Evolutionary conservation across 192 early-diverging fungal genomes (phyloP), one percentile per base, ranked within the genome.

Genomic region (Entomortierella chlamydospora): DNA sequence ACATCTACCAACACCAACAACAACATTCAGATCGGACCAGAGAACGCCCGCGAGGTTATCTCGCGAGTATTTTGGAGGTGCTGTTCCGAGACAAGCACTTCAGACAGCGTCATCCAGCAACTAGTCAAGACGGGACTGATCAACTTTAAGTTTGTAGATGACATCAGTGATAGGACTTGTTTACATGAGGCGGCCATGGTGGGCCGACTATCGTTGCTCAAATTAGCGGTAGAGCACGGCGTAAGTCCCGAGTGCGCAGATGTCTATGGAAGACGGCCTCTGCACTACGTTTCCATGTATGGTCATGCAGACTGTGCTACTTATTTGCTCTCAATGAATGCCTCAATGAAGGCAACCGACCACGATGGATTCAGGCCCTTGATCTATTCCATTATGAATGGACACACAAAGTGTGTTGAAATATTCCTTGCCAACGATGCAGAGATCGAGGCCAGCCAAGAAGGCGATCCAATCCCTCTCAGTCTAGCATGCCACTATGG

Each of bases 281-380:
- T 98, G 34, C 98, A 99, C 78, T 99, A 99, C 72, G 94, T 94
- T 0, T 90, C 95, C 13, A 96, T 99, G 92, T 90, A 96, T 68
- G 97, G 96, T 20, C 89, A 92, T 64, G 72, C 81, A 13, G 90
- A 91, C 9, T 91, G 91, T 30, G 76, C 96, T 23, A 84, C 76
- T 37, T 92, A 84, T 29, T 72, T 93, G 26, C 71, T 92, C 0
- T 79, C 77, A 7, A 73, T 78, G 34, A 84, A 84, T 0, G 86
- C 89, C 42, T 82, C 87, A 26, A 82, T 88, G 53, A 72, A 74
- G 18, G 82, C 86, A 8, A 83, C 85, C 10, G 98, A 99, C 65
- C 92, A 97, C 63, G 98, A 99, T 79, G 95, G 95, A 30, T 93
- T 90, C 70, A 88, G 91, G 34, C 93, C 96, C 0, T 83, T 99